Conservation (phyloP, 352 stramenopile species). For the Globisporangium parvum region DNA sequence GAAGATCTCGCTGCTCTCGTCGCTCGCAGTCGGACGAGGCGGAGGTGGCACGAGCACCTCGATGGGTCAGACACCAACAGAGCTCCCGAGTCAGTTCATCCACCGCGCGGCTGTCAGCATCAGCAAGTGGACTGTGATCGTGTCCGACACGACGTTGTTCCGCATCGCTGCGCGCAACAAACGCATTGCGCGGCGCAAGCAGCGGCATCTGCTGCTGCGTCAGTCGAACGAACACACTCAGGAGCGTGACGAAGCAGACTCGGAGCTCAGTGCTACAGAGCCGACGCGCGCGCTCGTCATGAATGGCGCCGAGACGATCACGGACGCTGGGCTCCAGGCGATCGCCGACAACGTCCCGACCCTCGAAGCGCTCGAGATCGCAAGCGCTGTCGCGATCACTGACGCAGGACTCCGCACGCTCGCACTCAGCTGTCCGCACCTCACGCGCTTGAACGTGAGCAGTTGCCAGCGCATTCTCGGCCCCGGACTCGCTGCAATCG, state of each 20-base stretch:
- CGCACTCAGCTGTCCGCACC: conserved; percentile 32
- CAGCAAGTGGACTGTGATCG: conserved; percentile 61
- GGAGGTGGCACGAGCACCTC: not conserved
- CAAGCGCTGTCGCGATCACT: conserved; percentile 32
- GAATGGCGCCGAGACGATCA: conserved; percentile 63
- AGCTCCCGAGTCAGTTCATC: conserved; percentile 62
- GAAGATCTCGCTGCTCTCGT: conserved; percentile 13
- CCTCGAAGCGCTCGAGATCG: conserved; percentile 55
- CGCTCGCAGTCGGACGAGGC: not conserved
- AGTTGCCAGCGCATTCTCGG: conserved; percentile 36
- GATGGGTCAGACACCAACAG: conserved; percentile 11
- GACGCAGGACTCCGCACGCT: conserved; percentile 52
- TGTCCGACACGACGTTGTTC: conserved; percentile 52
- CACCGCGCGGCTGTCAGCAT: conserved; percentile 45
- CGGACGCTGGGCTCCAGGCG: conserved; percentile 43
- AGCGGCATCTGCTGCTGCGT: conserved; percentile 13
- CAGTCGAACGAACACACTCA: not conserved
- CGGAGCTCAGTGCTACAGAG: conserved; percentile 5
- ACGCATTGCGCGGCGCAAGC: conserved; percentile 25
- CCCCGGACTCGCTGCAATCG: conserved; percentile 56
- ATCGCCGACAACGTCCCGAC: conserved; percentile 42
- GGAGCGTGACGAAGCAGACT: not conserved
- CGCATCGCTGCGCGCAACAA: conserved; percentile 61
- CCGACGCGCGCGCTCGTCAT: conserved; percentile 42
- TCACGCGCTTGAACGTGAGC: conserved; percentile 53